Evolutionary conservation across 306 rosid species (phyloP), one percentile per base, ranked within the genome.

Genomic region (Cicer judaicum): DNA sequence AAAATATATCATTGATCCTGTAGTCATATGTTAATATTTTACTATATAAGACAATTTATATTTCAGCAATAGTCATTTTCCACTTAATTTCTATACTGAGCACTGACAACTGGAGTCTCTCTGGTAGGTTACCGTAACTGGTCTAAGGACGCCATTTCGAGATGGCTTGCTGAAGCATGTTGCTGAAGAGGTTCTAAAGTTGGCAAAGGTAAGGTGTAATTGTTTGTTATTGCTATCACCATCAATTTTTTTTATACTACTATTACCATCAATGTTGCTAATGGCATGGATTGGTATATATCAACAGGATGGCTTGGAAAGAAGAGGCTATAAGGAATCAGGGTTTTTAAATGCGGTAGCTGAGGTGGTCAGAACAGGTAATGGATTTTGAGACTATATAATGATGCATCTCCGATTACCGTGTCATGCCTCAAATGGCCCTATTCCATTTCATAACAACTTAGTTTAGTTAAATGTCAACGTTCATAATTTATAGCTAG

Each of bases 311-410:
- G 99, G 99, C 66, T 80, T 95, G 88, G 97, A 95, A 73, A 85
- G 96, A 84, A 88, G 98, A 89, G 99, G 98, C 74, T 95, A 55
- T 79, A 92, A 95, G 83, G 99, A 95, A 85, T 64, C 88, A 0
- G 98, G 97, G 59, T 92, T 92, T 88, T 84, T 95, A 83, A 95
- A 95, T 79, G 99, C 78, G 76, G 97, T 95, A 65, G 80, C 91
- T 2, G 98, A 92, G 86, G 98, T 95, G 74, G 96, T 91, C 73
- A 88, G 86, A 78, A 86, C 96, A 81, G 98, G 99, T 95, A 85
- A 72, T 56, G 70, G 19, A 24, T 60, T 44, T 67, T 21, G 54
- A 65, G 57, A 61, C 53, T 44, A 49, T 16, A 56, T 46, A 34
- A n/a, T 15, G 63, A 75, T 43, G 68, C 73, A 68, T 75, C 80